A percentile compares a stretch with the other conserved stretches of the same genome.
These are phyloP conservation scores for Craspedostauros australis DNA, from an alignment of 108 stramenopile species.

Conservation along the genomic window DNA sequence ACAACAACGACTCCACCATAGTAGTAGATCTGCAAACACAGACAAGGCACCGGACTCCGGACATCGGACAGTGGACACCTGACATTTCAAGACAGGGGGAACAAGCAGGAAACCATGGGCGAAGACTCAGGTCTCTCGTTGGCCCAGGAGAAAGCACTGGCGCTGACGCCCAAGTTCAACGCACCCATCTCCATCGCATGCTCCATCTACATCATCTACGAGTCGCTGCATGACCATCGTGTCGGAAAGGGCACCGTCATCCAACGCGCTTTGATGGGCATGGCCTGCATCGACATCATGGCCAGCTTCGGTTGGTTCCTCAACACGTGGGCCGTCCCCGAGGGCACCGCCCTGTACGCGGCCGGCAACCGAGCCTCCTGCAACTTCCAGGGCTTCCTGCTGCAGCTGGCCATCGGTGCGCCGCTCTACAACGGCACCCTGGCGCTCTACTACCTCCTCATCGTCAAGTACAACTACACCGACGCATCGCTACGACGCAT, in stretches of 20 bases:
- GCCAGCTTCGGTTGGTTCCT: conserved; percentile 25
- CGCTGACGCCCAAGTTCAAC: conserved; percentile 13
- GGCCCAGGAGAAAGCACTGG: too few species aligned
- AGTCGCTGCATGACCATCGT: conserved; percentile 12
- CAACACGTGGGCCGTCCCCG: conserved; percentile 27
- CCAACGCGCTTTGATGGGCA: conserved; percentile 20
- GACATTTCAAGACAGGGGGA: too few species aligned
- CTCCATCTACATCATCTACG: conserved; percentile 6
- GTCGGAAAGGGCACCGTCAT: conserved; percentile 17
- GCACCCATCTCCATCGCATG: conserved; percentile 9
- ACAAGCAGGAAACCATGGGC: too few species aligned
- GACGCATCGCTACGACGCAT: conserved; percentile 11
- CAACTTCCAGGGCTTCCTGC: conserved; percentile 44
- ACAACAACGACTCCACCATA: too few species aligned
- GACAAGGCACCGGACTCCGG: too few species aligned
- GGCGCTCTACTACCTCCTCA: conserved; percentile 34
- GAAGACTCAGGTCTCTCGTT: too few species aligned
- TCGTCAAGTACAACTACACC: conserved; percentile 33
- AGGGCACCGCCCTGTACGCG: background rate
- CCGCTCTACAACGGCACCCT: conserved; percentile 33
- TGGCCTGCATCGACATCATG: conserved; percentile 18
- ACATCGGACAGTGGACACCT: too few species aligned
- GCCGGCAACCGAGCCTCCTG: conserved; percentile 31
- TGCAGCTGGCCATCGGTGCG: conserved; percentile 37
- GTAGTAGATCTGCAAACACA: too few species aligned